Evolutionary conservation across 805 yeast species (phyloP), one percentile per base, ranked within the genome.

Genomic region (Cyberlindnera sargentensis): DNA sequence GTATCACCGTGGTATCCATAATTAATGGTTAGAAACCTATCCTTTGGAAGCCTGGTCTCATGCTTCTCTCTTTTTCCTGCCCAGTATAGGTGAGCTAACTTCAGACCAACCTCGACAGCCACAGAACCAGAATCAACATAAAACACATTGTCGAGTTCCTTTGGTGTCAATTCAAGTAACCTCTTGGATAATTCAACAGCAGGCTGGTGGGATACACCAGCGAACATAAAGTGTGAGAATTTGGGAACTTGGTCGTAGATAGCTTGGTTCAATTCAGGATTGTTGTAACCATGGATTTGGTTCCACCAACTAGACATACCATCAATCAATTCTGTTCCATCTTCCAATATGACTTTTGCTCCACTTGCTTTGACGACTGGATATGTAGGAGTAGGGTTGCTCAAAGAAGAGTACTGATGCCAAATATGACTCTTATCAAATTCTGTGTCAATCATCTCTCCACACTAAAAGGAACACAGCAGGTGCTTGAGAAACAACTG

Each of bases 1-100:
- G 67, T 62, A 45, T 68, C 64, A 6, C 72, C 72, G 41, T 66
- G 71, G 45, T 65, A 67, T 28, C 68, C 68, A 36, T 55, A 55
- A 6, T 56, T 56, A 23, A 62, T 59, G 45, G 67, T 65, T 44
- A 67, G 42, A 37, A 66, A 54, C 40, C 54, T 53, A 9, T 39
- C 36, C 20, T 39, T 39, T 8, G 36, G 20, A 15, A 23, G 25
- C 9, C 5, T 31, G 34, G 60, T 38, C 15, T 29, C 58, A 41
- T 56, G 56, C 34, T 59, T 57, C 31, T 61, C 46, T 32, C 53
- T 41, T 9, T 48, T 43, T 7, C 57, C 48, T 29, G 62, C 58
- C n/a, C 56, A 54, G 33, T 62, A 60, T 39, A 56, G 60, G 10
- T 59, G 53, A 31, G 67, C 63, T 55, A 66, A 50, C 41, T 67